phyloP scores from a whole-genome alignment of 176 grass and related monocot genomes.

The Lolium multiflorum region DNA sequence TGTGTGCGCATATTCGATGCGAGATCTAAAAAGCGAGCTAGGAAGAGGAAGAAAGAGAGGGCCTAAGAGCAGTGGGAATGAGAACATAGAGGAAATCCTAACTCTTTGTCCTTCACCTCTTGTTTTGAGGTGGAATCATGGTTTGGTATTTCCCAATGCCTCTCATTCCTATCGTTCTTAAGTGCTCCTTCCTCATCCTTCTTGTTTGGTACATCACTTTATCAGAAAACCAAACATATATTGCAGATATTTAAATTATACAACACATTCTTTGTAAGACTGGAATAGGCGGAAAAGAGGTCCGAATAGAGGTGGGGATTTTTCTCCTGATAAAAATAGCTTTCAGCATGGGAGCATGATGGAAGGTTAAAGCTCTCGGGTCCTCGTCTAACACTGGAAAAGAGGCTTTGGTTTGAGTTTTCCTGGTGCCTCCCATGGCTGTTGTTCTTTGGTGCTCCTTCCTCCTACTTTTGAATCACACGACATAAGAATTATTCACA shows the following conservation, averaged over 20 bases:
- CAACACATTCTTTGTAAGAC: not conserved
- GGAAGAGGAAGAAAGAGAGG: slow-evolving; percentile 47
- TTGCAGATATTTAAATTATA: not conserved
- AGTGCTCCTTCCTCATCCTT: slow-evolving; percentile 35
- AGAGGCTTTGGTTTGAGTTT: not conserved
- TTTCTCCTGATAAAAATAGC: no score
- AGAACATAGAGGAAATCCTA: slow-evolving; percentile 24
- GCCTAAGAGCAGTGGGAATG: slow-evolving; percentile 36
- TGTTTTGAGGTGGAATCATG: not conserved
- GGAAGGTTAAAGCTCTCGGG: slow-evolving; percentile 14
- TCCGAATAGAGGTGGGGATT: slow-evolving; percentile 22
- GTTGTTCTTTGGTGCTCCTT: slow-evolving; percentile 14
- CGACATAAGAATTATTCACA: slow-evolving; percentile 2
- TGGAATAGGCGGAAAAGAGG: slow-evolving; percentile 36
- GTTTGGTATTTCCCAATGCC: slow-evolving; percentile 36
- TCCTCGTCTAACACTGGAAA: not conserved
- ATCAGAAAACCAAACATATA: not conserved
- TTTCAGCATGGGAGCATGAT: slow-evolving; percentile 13
- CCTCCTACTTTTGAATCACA: slow-evolving; percentile 19
- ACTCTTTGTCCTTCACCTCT: not conserved
- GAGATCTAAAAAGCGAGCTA: not conserved
- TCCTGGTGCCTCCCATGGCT: slow-evolving; percentile 47
- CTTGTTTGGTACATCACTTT: not conserved
- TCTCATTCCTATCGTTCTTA: slow-evolving; percentile 40
- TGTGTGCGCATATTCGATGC: not conserved